phyloP scores from a whole-genome alignment of 352 stramenopile species.

The Thalassiosira sp. region DNA sequence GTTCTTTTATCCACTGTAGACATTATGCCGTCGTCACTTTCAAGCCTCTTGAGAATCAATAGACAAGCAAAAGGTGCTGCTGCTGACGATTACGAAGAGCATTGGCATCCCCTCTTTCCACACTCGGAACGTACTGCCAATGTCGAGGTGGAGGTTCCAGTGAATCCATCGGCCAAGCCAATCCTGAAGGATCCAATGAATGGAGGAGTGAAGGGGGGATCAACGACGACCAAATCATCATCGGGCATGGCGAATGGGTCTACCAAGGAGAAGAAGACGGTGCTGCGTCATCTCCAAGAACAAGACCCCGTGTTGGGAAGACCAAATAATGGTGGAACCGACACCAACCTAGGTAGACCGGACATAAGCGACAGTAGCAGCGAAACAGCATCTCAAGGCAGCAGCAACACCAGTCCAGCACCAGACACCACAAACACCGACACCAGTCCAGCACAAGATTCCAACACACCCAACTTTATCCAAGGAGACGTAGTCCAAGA shows the following conservation, averaged over 20 bases:
- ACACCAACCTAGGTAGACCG: too few species aligned
- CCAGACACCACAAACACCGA: neutral
- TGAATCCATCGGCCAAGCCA: neutral
- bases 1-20: neutral
- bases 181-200: neutral
- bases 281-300: too few species aligned
- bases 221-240: too few species aligned
- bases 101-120: slow-evolving; percentile 7
- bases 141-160: slow-evolving; percentile 7
- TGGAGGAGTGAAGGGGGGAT: neutral
- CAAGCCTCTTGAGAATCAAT: neutral
- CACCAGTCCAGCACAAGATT: neutral
- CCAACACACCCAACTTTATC: neutral
- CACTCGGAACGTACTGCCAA: slow-evolving; percentile 1
- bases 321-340: too few species aligned
- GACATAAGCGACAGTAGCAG: too few species aligned
- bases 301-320: too few species aligned
- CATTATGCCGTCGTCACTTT: neutral
- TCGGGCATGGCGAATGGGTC: too few species aligned
- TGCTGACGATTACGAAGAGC: neutral
- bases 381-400: too few species aligned
- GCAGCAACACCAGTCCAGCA: too few species aligned
- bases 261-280: too few species aligned
- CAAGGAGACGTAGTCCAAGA: neutral
- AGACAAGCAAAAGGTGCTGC: neutral